phyloP scores from a whole-genome alignment of 2,329 filamentous ascomycete species.

The Trichoderma atrobrunneum region DNA sequence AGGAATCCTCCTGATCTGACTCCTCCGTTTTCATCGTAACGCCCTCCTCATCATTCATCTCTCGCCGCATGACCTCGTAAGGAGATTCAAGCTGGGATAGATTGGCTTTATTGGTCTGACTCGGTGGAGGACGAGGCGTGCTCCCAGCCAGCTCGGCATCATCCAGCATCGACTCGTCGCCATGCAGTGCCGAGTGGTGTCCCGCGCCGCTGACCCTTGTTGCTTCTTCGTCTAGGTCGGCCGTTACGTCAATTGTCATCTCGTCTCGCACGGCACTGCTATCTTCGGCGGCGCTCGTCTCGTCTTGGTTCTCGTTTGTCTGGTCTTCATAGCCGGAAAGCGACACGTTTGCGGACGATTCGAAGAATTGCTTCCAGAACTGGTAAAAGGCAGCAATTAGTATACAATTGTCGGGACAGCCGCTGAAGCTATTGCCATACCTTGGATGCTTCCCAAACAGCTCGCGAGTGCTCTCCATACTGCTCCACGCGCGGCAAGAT shows the following conservation, averaged over 20 bases:
- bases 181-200: conserved; percentile 37
- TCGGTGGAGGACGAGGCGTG: conserved; percentile 60
- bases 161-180: conserved; percentile 66
- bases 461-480: conserved; percentile 88
- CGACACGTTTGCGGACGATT: conserved; percentile 95
- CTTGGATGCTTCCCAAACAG: conserved; percentile 97
- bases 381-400: conserved; percentile 34
- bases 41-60: conserved; percentile 53
- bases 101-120: conserved; percentile 48
- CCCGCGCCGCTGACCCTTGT: conserved; percentile 33
- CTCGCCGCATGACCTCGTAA: conserved; percentile 69
- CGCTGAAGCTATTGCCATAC: conserved; percentile 40
- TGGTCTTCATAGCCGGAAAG: conserved; percentile 91
- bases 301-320: conserved; percentile 57
- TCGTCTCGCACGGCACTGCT: conserved; percentile 57
- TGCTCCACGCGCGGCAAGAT: conserved; percentile 93
- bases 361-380: conserved; percentile 99
- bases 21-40: conserved; percentile 36
- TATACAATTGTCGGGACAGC: no score
- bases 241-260: conserved; percentile 48
- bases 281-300: conserved; percentile 48
- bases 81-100: conserved; percentile 71
- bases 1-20: conserved; percentile 43
- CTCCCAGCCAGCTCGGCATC: conserved; percentile 62
- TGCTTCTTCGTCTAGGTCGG: conserved; percentile 39